Percentiles rank a stretch among this genome's conserved stretches.
Conservation (phyloP, 768 basidiomycete species). For the Coprinopsis marcescibilis region DNA sequence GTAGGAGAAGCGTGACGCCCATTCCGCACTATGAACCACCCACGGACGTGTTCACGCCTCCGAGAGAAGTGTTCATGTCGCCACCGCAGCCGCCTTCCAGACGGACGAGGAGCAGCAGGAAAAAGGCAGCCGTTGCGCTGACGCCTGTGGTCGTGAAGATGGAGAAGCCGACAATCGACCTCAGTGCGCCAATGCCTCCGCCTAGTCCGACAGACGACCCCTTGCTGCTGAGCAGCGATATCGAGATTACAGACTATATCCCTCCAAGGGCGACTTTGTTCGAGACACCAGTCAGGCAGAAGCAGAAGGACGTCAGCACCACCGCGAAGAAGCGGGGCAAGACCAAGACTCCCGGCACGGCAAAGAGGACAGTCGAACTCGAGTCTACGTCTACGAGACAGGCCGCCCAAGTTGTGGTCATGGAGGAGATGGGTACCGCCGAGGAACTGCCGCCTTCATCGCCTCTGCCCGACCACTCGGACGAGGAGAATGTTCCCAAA, state of each 20-base stretch:
- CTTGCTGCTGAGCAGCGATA: constrained; percentile 49
- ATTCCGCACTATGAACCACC: constrained; percentile 63
- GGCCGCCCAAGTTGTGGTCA: background rate
- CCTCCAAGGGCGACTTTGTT: constrained; percentile 10
- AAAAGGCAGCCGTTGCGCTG: constrained; percentile 10
- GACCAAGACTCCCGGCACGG: background rate
- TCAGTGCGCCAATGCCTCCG: constrained; percentile 55
- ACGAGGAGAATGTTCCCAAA: too few relatives aligned
- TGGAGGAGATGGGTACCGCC: background rate
- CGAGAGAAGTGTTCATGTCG: constrained; percentile 50
- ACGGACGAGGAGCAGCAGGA: background rate
- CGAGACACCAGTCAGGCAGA: too few relatives aligned
- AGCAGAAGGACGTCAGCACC: background rate
- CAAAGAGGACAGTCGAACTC: background rate
- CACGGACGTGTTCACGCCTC: constrained; percentile 63
- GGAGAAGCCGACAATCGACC: constrained; percentile 61
- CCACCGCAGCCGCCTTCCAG: constrained; percentile 21
- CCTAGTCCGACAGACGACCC: constrained; percentile 76
- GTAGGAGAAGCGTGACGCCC: constrained; percentile 47
- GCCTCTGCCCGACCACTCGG: constrained; percentile 11
- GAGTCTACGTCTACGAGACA: background rate
- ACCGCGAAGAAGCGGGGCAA: background rate
- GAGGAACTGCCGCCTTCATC: constrained; percentile 20
- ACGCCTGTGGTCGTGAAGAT: constrained; percentile 40
- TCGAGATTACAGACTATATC: constrained; percentile 21